Evolutionary conservation across 2,329 filamentous ascomycete species (phyloP).

Genomic region (Pseudocercospora vitis): DNA sequence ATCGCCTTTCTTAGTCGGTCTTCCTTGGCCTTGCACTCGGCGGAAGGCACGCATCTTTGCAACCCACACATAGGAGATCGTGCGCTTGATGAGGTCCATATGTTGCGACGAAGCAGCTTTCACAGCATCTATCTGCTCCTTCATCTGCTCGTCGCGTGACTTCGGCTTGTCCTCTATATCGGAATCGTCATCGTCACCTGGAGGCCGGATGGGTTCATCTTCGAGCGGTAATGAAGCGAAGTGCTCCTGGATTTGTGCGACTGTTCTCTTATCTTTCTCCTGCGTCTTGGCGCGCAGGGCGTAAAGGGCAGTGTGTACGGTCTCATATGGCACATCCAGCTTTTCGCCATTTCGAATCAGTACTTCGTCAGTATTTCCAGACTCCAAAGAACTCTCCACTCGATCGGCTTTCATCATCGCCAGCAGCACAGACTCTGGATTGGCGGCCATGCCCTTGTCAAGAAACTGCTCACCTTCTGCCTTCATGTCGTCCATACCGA

Average conservation of each 20-base stretch:
- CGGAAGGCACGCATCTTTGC: constrained; percentile 91
- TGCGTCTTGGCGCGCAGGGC: constrained; percentile 72
- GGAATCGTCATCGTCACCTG: constrained; percentile 54
- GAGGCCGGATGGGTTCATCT: constrained; percentile 38
- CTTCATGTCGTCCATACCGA: constrained; percentile 59
- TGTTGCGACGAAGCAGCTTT: constrained; percentile 70
- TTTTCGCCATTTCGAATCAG: constrained; percentile 65
- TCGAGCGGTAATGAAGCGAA: constrained; percentile 49
- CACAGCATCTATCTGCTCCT: constrained; percentile 57
- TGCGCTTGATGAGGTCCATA: constrained; percentile 73
- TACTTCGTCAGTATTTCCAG: constrained; percentile 67
- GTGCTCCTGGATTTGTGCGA: constrained; percentile 57
- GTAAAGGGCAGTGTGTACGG: constrained; percentile 83
- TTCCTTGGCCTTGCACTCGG: constrained; percentile 80
- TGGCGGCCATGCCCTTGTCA: constrained; percentile 77
- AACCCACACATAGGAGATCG: constrained; percentile 92
- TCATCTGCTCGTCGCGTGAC: constrained; percentile 53
- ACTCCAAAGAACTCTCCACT: constrained; percentile 74
- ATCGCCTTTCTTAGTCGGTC: constrained; percentile 48
- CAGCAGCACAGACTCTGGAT: constrained; percentile 88
- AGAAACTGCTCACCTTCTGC: constrained; percentile 74
- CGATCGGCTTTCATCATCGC: constrained; percentile 88
- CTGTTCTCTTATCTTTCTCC: constrained; percentile 63
- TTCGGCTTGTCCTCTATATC: constrained; percentile 46
- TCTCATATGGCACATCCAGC: constrained; percentile 80